phyloP scores from a whole-genome alignment of 768 basidiomycete species.

The Agaricus bisporus region DNA sequence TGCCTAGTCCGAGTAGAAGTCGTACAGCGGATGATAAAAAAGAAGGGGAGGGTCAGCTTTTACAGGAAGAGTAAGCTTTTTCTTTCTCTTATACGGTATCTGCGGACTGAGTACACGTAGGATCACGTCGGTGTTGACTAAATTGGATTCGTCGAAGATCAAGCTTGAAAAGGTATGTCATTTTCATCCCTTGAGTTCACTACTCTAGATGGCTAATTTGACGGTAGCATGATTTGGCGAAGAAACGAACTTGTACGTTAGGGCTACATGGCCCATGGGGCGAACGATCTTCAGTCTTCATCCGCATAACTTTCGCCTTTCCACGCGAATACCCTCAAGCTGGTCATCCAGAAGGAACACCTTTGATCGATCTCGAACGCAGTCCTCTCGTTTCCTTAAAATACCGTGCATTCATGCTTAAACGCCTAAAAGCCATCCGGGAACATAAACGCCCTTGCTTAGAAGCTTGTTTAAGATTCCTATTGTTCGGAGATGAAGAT shows the following conservation, averaged over 20 bases:
- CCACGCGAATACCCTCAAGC: constrained; percentile 75
- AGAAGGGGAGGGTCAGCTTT: constrained; percentile 33
- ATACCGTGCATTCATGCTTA: constrained; percentile 72
- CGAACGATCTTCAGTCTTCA: constrained; percentile 76
- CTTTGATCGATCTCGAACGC: constrained; percentile 77
- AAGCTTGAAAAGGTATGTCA: constrained; percentile 74
- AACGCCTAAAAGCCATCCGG: constrained; percentile 66
- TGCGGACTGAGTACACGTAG: constrained; percentile 27
- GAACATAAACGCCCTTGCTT: constrained; percentile 77
- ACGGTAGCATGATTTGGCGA: constrained; percentile 56
- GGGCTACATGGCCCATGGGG: constrained; percentile 91
- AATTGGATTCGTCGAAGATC: constrained; percentile 61
- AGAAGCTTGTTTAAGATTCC: constrained; percentile 75
- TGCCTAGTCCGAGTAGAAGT: constrained; percentile 44
- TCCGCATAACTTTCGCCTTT: constrained; percentile 86
- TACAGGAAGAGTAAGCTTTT: constrained; percentile 67
- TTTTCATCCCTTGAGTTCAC: background rate
- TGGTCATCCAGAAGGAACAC: constrained; percentile 55
- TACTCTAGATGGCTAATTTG: constrained; percentile 2
- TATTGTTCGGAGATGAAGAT: constrained; percentile 66
- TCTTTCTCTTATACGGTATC: background rate
- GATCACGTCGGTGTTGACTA: constrained; percentile 67
- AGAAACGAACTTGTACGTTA: constrained; percentile 76
- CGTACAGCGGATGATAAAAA: constrained; percentile 28
- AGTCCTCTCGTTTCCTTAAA: constrained; percentile 75